Evolutionary conservation across 2,329 filamentous ascomycete species (phyloP).

Genomic region (Ilyonectria destructans): DNA sequence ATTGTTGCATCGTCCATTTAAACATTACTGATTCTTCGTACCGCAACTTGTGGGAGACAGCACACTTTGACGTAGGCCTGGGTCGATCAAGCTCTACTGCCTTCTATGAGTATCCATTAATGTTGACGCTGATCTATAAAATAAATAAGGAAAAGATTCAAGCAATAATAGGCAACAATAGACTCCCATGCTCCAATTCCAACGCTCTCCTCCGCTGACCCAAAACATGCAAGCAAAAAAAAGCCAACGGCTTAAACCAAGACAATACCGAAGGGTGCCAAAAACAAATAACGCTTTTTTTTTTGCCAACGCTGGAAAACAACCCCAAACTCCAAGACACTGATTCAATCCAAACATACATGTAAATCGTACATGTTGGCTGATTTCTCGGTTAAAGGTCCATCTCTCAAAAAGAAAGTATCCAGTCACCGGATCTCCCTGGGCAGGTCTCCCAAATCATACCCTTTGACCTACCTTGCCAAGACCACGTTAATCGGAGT

Average conservation of each 20-base stretch:
- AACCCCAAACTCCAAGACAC: constrained; percentile 33
- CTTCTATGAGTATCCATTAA: constrained; percentile 1
- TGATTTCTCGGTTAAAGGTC: neutral
- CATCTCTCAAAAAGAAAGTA: neutral
- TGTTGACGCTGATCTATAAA: neutral
- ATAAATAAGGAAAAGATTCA: neutral
- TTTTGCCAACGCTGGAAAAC: constrained; percentile 1
- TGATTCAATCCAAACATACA: constrained; percentile 8
- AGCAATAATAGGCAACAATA: neutral
- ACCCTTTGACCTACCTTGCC: constrained; percentile 6
- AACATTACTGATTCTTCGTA: neutral
- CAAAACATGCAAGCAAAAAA: constrained; percentile 6
- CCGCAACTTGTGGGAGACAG: neutral
- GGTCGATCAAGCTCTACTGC: neutral
- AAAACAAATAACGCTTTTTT: constrained; percentile 14
- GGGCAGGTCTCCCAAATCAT: neutral
- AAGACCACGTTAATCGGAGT: constrained; percentile 37
- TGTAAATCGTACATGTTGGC: constrained; percentile 12
- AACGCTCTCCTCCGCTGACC: neutral
- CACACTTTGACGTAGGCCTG: neutral
- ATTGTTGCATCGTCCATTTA: neutral
- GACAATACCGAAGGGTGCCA: neutral
- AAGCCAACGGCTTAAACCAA: neutral
- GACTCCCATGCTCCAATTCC: neutral
- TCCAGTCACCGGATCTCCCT: neutral